Evolutionary conservation across 208 protist genomes (phyloP).

Genomic region (Trypanosoma avium): DNA sequence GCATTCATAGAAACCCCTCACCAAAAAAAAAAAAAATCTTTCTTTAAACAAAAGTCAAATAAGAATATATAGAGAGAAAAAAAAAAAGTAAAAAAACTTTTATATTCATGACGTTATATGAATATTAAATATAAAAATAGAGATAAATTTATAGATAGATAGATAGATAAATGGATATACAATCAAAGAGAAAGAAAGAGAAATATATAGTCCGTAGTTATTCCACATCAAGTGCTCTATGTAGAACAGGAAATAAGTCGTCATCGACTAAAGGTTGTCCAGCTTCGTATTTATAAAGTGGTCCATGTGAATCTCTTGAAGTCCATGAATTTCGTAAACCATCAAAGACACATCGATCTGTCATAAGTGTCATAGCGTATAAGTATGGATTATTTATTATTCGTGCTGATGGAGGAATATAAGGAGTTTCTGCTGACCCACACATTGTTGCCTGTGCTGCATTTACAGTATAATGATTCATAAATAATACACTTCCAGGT

Average conservation of each 20-base stretch:
- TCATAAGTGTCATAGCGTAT: conserved; percentile 68
- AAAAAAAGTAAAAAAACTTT: not conserved
- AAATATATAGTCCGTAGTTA: conserved; percentile 15
- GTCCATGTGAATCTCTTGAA: conserved; percentile 67
- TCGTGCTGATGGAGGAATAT: conserved; percentile 22
- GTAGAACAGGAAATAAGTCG: conserved; percentile 60
- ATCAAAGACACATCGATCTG: conserved; percentile 75
- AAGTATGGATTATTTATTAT: conserved; percentile 24
- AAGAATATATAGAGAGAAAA: not conserved
- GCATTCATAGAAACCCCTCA: conserved; percentile 1
- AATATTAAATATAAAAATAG: conserved; percentile 23
- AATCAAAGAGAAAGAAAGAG: not conserved
- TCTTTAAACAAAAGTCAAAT: not conserved
- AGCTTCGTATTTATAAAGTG: conserved; percentile 56
- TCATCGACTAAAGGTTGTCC: conserved; percentile 70
- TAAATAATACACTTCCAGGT: conserved; percentile 59
- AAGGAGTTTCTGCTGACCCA: conserved; percentile 31
- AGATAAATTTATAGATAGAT: not conserved
- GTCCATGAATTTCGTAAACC: conserved; percentile 67
- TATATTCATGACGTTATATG: conserved; percentile 6
- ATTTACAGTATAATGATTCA: conserved; percentile 55
- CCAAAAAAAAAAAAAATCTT: not conserved
- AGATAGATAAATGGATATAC: not conserved
- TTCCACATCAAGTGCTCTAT: conserved; percentile 80
- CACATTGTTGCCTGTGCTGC: conserved; percentile 44